phyloP scores from a whole-genome alignment of 176 grass and related monocot species.

The Cocos nucifera region DNA sequence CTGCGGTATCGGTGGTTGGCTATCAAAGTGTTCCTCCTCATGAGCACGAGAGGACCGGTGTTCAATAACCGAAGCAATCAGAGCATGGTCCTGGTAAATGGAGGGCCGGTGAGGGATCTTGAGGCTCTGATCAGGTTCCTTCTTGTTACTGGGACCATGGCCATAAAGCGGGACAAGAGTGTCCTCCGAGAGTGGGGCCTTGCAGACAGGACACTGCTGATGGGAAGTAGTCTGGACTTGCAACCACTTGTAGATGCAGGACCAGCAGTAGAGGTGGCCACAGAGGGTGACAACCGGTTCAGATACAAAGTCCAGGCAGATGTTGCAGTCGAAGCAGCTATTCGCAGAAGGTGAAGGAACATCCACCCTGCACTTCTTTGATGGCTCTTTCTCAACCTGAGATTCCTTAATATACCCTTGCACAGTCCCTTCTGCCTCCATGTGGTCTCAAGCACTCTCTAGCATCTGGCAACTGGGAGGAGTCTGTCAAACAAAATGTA shows the following conservation, averaged over 20 bases:
- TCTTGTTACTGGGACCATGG: slow-evolving; percentile 41
- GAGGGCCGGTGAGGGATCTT: slow-evolving; percentile 2
- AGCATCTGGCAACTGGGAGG: too few relatives aligned
- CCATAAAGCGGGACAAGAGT: slow-evolving; percentile 79
- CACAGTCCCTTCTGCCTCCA: too few relatives aligned
- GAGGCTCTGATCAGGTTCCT: background rate
- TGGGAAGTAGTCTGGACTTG: slow-evolving; percentile 7
- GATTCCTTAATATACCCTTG: too few relatives aligned
- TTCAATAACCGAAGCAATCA: background rate
- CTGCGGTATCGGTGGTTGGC: background rate
- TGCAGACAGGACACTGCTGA: slow-evolving; percentile 65
- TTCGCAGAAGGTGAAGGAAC: background rate
- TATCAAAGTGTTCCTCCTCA: background rate
- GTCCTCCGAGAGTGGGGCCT: slow-evolving; percentile 40
- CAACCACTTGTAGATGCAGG: slow-evolving; percentile 89
- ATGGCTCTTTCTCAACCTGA: too few relatives aligned
- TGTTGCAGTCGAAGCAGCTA: slow-evolving; percentile 5
- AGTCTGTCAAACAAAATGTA: too few relatives aligned
- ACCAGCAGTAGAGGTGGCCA: slow-evolving; percentile 94
- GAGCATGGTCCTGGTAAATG: background rate
- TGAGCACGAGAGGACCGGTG: background rate
- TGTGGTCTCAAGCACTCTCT: too few relatives aligned
- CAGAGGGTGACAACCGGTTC: slow-evolving; percentile 83
- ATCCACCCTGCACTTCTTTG: too few relatives aligned
- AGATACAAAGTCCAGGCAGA: slow-evolving; percentile 8